Conservation (phyloP, 805 yeast genomes). For the Sugiyamaella valdiviana region DNA sequence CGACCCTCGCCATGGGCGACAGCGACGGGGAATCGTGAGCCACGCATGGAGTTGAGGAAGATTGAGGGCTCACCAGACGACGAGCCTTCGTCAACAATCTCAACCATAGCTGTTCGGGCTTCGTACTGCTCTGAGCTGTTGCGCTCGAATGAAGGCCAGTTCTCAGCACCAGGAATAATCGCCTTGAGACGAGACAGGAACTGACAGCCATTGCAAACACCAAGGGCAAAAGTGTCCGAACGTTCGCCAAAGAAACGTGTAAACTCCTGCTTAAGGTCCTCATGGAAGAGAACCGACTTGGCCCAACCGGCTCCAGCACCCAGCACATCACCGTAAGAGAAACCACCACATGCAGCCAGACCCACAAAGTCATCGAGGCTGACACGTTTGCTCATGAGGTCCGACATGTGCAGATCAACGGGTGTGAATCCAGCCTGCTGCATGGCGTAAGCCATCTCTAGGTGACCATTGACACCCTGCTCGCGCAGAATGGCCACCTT, state of each 20-base stretch:
- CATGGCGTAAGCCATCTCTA: constrained; percentile 98
- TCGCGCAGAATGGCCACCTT: constrained; percentile 94
- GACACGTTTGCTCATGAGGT: constrained; percentile 67
- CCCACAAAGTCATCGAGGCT: constrained; percentile 79
- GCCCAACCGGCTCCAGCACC: constrained; percentile 99
- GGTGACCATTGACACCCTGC: constrained; percentile 97
- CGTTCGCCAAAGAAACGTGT: constrained; percentile 76
- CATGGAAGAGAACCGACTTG: constrained; percentile 84
- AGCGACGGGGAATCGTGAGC: constrained; percentile 91
- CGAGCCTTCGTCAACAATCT: constrained; percentile 54
- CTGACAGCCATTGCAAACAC: constrained; percentile 99
- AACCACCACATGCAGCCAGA: constrained; percentile 97
- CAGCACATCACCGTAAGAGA: constrained; percentile 95
- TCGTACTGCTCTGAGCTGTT: constrained; percentile 92
- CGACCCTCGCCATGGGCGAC: constrained; percentile 99
- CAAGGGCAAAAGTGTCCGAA: constrained; percentile 89
- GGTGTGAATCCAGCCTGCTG: constrained; percentile 89
- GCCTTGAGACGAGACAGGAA: constrained; percentile 81
- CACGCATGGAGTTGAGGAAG: constrained; percentile 84
- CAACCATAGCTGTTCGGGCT: constrained; percentile 88
- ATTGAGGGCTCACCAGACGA: constrained; percentile 41
- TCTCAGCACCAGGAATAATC: constrained; percentile 85
- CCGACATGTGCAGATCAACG: constrained; percentile 97
- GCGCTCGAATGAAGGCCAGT: constrained; percentile 95
- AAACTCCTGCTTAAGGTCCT: constrained; percentile 68